Conservation (phyloP, 371 early-diverging fungal genomes). For the Dinochytrium kinnereticum region DNA sequence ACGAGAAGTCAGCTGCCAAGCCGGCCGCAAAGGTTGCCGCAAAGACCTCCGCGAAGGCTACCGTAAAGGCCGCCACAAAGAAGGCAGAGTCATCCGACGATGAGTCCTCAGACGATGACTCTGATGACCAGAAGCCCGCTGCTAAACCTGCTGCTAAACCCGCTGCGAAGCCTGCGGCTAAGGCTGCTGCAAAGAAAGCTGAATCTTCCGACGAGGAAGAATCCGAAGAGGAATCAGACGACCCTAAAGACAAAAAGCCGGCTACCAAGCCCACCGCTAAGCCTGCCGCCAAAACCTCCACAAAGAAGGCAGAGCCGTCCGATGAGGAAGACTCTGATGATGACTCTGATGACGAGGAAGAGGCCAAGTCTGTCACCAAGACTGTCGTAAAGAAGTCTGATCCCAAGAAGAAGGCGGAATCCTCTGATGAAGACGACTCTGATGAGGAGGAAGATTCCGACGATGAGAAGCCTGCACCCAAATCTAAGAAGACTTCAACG, state of each 20-base stretch:
- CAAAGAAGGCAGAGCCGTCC: constrained; percentile 30
- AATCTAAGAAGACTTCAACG: background rate
- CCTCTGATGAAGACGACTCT: constrained; percentile 16
- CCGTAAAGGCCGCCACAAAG: constrained; percentile 6
- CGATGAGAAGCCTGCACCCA: background rate
- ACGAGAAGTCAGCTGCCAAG: constrained; percentile 27
- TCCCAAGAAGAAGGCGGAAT: background rate
- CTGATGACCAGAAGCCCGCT: constrained; percentile 32
- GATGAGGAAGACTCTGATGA: constrained; percentile 25
- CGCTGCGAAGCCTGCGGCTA: constrained; percentile 22
- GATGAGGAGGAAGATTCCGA: constrained; percentile 32
- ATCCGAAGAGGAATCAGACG: constrained; percentile 36
- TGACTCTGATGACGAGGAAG: constrained; percentile 24
- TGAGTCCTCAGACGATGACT: constrained; percentile 34
- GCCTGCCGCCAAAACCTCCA: constrained; percentile 25
- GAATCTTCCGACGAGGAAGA: constrained; percentile 23
- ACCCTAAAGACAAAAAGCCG: constrained; percentile 32
- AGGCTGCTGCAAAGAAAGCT: background rate
- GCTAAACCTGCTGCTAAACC: constrained; percentile 25
- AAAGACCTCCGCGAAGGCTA: constrained; percentile 1
- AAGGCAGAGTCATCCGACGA: constrained; percentile 26
- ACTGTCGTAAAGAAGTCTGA: background rate
- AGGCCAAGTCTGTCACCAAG: constrained; percentile 11
- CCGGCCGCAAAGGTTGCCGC: constrained; percentile 12
- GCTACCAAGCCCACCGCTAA: constrained; percentile 28